phyloP scores from a whole-genome alignment of 169 alveolate genomes.

The Plasmodium berghei region DNA sequence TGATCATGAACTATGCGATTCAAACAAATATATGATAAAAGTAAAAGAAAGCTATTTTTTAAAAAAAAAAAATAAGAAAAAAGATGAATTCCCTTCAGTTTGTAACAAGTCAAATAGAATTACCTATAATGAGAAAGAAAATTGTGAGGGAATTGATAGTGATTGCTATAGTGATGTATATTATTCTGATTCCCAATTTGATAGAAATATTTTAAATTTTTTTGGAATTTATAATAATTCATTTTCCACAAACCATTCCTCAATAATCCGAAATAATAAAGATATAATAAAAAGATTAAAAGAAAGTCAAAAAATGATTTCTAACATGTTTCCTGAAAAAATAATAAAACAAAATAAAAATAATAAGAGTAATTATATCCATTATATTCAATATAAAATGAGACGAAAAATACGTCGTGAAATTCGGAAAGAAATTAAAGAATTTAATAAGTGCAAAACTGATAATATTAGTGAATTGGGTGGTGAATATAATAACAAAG shows the following conservation, averaged over 20 bases:
- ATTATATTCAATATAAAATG: constrained; percentile 1
- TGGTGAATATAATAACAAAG: neutral
- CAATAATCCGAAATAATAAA: too few species aligned
- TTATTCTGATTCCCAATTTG: neutral
- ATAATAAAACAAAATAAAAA: neutral
- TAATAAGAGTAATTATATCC: neutral
- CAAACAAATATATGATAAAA: neutral
- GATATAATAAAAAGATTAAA: neutral
- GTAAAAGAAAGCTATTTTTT: neutral
- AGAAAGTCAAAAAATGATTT: neutral
- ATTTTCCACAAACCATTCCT: too few species aligned
- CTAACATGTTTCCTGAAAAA: neutral
- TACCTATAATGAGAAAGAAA: neutral
- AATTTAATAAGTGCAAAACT: neutral
- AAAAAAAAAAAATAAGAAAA: neutral
- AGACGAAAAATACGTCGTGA: neutral
- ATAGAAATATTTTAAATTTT: neutral
- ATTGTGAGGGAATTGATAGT: too few species aligned
- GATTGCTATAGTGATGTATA: neutral
- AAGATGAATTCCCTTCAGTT: neutral
- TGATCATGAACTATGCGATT: constrained; percentile 16
- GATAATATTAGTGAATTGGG: neutral
- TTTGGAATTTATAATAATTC: neutral
- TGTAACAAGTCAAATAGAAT: neutral
- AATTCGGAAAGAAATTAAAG: neutral